Base-by-base conservation (phyloP, 805 yeast genomes). In the Kuraishia piskuri region DNA sequence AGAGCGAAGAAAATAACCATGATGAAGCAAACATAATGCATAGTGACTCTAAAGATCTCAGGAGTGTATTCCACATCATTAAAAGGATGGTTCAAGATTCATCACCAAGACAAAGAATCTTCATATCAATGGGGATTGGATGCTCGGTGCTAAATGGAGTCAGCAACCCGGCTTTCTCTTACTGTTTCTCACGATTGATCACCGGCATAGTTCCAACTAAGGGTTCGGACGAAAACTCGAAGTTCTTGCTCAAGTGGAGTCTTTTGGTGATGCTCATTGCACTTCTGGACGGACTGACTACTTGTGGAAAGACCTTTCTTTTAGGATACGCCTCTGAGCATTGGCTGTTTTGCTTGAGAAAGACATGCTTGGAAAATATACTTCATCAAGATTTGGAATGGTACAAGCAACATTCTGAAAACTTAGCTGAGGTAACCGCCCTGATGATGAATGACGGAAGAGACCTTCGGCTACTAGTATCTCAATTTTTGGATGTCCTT, bases 391-490 rank as follows among this genome's bases (percentile, higher is more conserved):
- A 77, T 25, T 59, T 79, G 61, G 56, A 68, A 1, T 88, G 87
- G 83, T 80, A 78, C 59, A 70, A 68, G 22, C 58, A 61, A 1
- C 67, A 69, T 17, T 60, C 57, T 12, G 69, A 65, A 53, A 71
- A 68, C 45, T 72, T 82, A 1, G 77, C 81, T 37, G 85, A 78
- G 57, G 59, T 87, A 14, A 75, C 84, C 21, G 80, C 95, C 0
- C 71, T 91, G 19, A 58, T 92, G 2, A 71, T 91, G 76, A 90
- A 88, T 63, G 97, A 94, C 63, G 67, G 88, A 0, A 81, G 96
- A 59, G 96, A 90, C 60, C 68, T 88, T 55, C 75, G 96, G 56
- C 67, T 73, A 0, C 67, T 91, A 40, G 75, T 88, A 1, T 74
- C 88, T 0, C 82, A 82, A 47, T 83, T 86, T 57, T 63, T 88